Evolutionary conservation across 805 yeast species (phyloP).

Genomic region (Pichia manshurica): DNA sequence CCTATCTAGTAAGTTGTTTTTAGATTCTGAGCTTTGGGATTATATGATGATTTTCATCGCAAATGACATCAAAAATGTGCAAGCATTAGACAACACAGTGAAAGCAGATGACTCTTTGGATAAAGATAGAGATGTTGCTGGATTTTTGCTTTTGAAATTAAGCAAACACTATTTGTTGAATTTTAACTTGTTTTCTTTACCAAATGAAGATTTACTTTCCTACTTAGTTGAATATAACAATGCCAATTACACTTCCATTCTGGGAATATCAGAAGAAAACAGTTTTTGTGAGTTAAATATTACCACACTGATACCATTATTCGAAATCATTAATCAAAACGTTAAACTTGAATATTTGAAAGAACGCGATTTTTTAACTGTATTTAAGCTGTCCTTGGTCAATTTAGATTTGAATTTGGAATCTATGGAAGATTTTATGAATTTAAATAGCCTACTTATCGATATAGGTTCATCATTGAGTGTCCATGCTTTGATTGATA

Average conservation of each 20-base stretch:
- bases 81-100: conserved; percentile 1
- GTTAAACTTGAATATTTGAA: conserved; percentile 20
- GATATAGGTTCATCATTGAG: conserved; percentile 33
- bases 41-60: conserved; percentile 1
- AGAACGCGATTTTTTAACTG: conserved; percentile 21
- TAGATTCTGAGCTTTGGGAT: not conserved
- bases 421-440: conserved; percentile 18
- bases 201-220: not conserved
- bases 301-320: conserved; percentile 22
- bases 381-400: conserved; percentile 18
- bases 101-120: not conserved
- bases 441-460: conserved; percentile 18
- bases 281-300: conserved; percentile 14
- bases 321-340: conserved; percentile 31
- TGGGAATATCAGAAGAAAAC: conserved; percentile 19
- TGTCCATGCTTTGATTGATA: conserved; percentile 31
- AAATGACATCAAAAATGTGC: not conserved
- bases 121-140: conserved; percentile 8
- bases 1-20: not conserved
- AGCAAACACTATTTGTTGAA: conserved; percentile 5
- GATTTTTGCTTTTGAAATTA: conserved; percentile 8
- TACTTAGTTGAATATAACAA: conserved; percentile 9
- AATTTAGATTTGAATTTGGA: conserved; percentile 19
- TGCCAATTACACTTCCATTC: conserved; percentile 8
- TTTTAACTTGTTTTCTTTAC: conserved; percentile 7